Evolutionary conservation across 2,329 filamentous ascomycete species (phyloP), one percentile per base, ranked within the genome.

Genomic region (Tolypocladium guangdongense): DNA sequence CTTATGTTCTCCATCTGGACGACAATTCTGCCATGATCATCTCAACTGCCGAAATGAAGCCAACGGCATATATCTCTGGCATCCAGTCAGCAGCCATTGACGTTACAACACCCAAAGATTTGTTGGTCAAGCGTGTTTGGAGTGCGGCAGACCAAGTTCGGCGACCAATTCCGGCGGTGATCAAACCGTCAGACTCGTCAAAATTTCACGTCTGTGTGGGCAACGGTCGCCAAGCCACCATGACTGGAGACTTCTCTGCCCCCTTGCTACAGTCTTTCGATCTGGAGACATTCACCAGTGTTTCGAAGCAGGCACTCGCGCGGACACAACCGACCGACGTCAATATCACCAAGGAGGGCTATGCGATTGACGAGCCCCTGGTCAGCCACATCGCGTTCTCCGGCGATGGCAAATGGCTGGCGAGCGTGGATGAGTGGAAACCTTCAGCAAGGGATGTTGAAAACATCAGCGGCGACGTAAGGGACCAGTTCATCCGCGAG

Each of bases 1-100:
- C 87, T 0, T 99, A 97, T 63, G 87, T 84, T 5, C 68, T 97
- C 27, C 87, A 90, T 59, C 77, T 97, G 50, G 88, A 90, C 32
- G 92, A 97, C 68, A 99, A 99, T 69, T 96, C 90, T 2, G 77
- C 86, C 52, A 92, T 97, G 79, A 77, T 96, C 7, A 69, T 99
- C 18, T 96, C 92, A 2, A 96, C 93, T 4, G 83, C 89, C 14
- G 91, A 97, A 68, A 77, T 97, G 67, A 84, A 87, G 64, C 89
- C 93, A 5, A 90, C 85, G 18, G 82, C 88, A 20, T 93, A 90
- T 62, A 81, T 96, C 55, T 86, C 88, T 22, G 90, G 92, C 1
- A 81, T 97, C 43, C 91, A 96, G 67, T 76, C 79, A 4, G 72
- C 78, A 18, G 74, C 79, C 5, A 68, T 78, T n/a, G 72, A 76